These are phyloP conservation scores for Colletotrichum sp. DNA, from an alignment of 2,329 filamentous ascomycete species.

Conservation along the genomic window DNA sequence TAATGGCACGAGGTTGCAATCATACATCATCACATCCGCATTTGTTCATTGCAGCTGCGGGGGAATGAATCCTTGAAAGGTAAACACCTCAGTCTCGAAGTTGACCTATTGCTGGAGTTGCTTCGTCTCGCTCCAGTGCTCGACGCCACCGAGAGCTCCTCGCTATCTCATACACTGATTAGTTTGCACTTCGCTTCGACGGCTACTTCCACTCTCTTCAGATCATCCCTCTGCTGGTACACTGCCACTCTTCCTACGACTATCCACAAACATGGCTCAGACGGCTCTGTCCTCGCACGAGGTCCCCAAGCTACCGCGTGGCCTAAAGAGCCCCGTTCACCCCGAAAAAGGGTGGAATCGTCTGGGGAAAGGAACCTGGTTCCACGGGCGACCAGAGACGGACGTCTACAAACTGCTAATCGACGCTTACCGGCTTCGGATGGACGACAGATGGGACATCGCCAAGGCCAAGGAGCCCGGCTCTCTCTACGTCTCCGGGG, in stretches of 20 bases:
- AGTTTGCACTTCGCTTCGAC: too few relatives aligned
- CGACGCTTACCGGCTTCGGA: conserved; percentile 49
- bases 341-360: conserved; percentile 40
- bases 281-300: too few relatives aligned
- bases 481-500: conserved; percentile 21
- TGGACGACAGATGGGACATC: conserved; percentile 38
- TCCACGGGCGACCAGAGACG: conserved; percentile 45
- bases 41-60: too few relatives aligned
- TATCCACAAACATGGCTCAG: too few relatives aligned
- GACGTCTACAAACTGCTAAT: conserved; percentile 51
- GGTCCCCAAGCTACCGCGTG: neutral
- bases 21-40: too few relatives aligned
- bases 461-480: neutral
- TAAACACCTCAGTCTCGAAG: neutral
- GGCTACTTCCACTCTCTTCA: too few relatives aligned
- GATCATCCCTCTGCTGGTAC: too few relatives aligned
- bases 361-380: conserved; percentile 35
- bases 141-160: neutral
- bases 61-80: too few relatives aligned
- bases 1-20: too few relatives aligned
- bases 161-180: neutral
- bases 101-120: neutral
- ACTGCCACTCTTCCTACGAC: rapidly evolving
- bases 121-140: rapidly evolving
- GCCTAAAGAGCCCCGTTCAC: neutral